Base-by-base conservation (phyloP, 148 eudicot species). In the Silene conica region DNA sequence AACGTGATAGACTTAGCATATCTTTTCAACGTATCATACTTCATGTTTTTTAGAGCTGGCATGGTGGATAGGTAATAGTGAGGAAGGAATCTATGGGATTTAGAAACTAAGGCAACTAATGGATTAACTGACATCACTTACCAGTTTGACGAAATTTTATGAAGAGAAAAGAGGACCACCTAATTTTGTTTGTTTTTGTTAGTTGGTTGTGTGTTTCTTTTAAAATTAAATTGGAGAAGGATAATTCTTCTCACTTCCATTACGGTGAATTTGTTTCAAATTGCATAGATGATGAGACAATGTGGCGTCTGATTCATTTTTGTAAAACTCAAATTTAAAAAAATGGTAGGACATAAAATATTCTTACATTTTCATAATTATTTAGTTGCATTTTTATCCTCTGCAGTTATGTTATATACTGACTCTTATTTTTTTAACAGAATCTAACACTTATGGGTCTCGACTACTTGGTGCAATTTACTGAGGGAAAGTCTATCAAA, bases 371-470 rank as follows among this genome's bases (percentile, higher is more conserved):
- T 50, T 12, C 55, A 14, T 69, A 15, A 25, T 25, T 28, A 62
- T 18, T n/a, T 63, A 43, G 8, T n/a, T 56, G 12, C 57, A 41
- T 58, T 6, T 6, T 63, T 63, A 0, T 54, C 61, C 41, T 45
- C 25, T 31, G 54, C 21, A 34, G 23, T 12, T 60, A 18, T 71
- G 31, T 69, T 46, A 14, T 76, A 45, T 61, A 54, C 59, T 76
- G 14, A 73, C 26, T 46, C 63, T 72, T 50, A 45, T 76, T 13
- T 76, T 13, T 50, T 71, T 77, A 54, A 73, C 83, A 92, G 97
- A 81, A 74, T 54, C 79, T 87, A 75, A 84, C 92, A 77, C 89
- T 86, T 64, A 73, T 71, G 73, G 97, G 91, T 9, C 85, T 92
- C 58, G 65, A 82, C 63, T 87, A 87, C 81, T 84, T 92, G 82